These are phyloP conservation scores for Talaromyces ruber DNA, from an alignment of 495 filamentous ascomycete genomes.

Conservation along the genomic window DNA sequence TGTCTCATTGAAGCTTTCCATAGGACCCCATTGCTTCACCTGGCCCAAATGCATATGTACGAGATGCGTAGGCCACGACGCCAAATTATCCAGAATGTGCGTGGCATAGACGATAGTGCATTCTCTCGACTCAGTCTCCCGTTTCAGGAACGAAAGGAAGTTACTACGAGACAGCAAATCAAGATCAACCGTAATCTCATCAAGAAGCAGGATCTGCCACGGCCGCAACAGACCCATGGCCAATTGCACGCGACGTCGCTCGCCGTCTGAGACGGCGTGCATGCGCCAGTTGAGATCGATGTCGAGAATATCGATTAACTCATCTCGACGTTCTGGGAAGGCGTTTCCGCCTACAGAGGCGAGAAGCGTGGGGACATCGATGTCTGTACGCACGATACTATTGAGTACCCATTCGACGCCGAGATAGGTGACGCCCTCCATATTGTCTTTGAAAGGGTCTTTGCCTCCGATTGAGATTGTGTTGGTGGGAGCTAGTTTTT, in stretches of 20 bases:
- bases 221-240: slow-evolving; percentile 94
- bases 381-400: slow-evolving; percentile 89
- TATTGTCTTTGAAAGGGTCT: slow-evolving; percentile 81
- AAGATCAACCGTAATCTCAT: slow-evolving; percentile 96
- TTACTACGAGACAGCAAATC: slow-evolving; percentile 76
- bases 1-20: slow-evolving; percentile 45
- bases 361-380: slow-evolving; percentile 80
- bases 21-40: slow-evolving; percentile 74
- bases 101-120: slow-evolving; percentile 97
- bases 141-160: slow-evolving; percentile 80
- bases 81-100: slow-evolving; percentile 90
- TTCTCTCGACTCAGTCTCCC: slow-evolving; percentile 69
- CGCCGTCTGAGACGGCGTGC: slow-evolving; percentile 89
- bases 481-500: slow-evolving; percentile 71
- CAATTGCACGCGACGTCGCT: slow-evolving; percentile 83
- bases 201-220: slow-evolving; percentile 82
- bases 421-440: slow-evolving; percentile 93
- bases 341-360: slow-evolving; percentile 76
- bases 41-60: slow-evolving; percentile 87
- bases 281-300: slow-evolving; percentile 89
- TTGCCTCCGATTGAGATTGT: slow-evolving; percentile 68
- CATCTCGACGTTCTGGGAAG: slow-evolving; percentile 73
- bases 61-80: slow-evolving; percentile 87
- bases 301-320: slow-evolving; percentile 80
- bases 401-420: slow-evolving; percentile 99